Evolutionary conservation across 192 early-diverging fungal species (phyloP).

Genomic region (Coemansia sp.): DNA sequence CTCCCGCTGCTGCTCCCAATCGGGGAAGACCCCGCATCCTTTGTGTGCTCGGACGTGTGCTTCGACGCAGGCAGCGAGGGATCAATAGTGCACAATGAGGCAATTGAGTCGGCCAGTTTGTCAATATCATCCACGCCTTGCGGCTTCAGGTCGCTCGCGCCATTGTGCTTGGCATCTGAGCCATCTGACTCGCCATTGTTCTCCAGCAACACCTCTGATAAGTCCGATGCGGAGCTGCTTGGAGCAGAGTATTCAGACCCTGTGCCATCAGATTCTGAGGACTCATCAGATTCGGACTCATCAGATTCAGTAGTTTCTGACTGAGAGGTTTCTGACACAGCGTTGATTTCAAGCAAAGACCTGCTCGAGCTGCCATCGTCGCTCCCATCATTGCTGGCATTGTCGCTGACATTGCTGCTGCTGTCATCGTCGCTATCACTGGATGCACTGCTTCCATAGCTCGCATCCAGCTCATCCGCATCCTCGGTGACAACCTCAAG

Average conservation of each 20-base stretch:
- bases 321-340: neutral
- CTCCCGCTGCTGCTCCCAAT: too few species aligned
- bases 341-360: too few species aligned
- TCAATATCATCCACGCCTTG: neutral
- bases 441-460: neutral
- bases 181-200: neutral
- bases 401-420: neutral
- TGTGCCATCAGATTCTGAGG: neutral
- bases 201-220: neutral
- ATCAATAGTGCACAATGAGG: slow-evolving; percentile 1
- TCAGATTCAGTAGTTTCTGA: neutral
- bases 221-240: neutral
- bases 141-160: too few species aligned
- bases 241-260: neutral
- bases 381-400: neutral
- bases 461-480: neutral
- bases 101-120: neutral
- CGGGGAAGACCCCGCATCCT: too few species aligned
- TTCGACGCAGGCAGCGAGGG: neutral
- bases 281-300: neutral
- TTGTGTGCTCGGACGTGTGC: too few species aligned
- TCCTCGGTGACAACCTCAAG: slow-evolving; percentile 15
- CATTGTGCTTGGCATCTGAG: too few species aligned
- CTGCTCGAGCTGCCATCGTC: slow-evolving; percentile 18
- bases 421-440: neutral